Conservation (phyloP, 306 rosid genomes). For the Corylus americana region DNA sequence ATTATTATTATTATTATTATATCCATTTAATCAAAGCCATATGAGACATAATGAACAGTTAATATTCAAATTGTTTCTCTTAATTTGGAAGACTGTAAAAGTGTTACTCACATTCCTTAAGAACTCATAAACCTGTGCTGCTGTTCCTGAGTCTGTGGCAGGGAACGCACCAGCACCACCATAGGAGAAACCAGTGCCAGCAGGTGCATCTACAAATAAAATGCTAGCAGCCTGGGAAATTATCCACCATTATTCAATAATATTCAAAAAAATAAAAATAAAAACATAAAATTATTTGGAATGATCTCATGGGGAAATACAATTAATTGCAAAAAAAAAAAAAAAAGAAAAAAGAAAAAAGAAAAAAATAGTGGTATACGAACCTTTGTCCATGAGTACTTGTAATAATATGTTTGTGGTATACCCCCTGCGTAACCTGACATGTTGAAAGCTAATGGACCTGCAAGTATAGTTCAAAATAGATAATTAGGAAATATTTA, state of each 20-base stretch:
- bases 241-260: neutral
- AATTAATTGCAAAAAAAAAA: neutral
- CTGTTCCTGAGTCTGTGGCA: conserved; percentile 21
- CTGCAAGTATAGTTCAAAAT: neutral
- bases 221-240: conserved; percentile 16
- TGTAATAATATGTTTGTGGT: conserved; percentile 13
- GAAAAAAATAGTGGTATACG: neutral
- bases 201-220: conserved; percentile 29
- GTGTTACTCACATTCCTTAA: conserved; percentile 13
- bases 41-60: no score
- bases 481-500: neutral
- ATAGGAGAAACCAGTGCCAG: conserved; percentile 33
- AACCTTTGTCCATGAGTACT: conserved; percentile 27
- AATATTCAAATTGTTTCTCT: no score
- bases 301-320: neutral
- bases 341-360: neutral
- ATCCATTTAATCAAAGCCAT: no score
- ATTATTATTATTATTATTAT: no score
- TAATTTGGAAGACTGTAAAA: no score
- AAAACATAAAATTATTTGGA: neutral
- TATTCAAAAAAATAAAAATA: neutral
- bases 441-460: conserved; percentile 28
- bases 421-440: conserved; percentile 3
- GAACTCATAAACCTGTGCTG: conserved; percentile 4
- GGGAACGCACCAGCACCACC: conserved; percentile 2